A percentile compares a stretch with the other conserved stretches of the same genome.
Conservation (phyloP, 2,329 filamentous ascomycete genomes). For the Colletotrichum somersetense region DNA sequence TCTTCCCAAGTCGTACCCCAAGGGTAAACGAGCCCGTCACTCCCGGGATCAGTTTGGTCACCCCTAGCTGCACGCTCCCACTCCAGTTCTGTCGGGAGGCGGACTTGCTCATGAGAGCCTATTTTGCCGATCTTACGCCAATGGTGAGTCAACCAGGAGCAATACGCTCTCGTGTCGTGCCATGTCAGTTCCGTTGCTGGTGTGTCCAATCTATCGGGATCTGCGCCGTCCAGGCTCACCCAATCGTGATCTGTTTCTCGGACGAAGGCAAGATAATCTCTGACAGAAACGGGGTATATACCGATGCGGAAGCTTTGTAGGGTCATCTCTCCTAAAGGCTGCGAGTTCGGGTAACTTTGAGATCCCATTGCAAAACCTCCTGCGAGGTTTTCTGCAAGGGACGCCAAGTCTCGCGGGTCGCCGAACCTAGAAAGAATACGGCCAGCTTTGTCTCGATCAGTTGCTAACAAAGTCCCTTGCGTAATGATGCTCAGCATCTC, state of each 20-base stretch:
- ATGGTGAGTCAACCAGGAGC: conserved; percentile 12
- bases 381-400: conserved; percentile 9
- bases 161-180: conserved; percentile 23
- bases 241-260: conserved; percentile 17
- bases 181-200: conserved; percentile 34
- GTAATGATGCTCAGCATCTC: background rate
- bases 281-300: conserved; percentile 19
- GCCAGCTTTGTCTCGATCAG: conserved; percentile 12
- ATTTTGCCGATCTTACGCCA: conserved; percentile 7
- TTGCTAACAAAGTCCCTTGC: background rate
- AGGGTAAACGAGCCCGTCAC: conserved; percentile 2
- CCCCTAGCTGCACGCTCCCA: conserved; percentile 25
- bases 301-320: conserved; percentile 12
- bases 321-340: background rate
- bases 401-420: conserved; percentile 25
- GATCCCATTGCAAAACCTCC: conserved; percentile 28
- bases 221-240: conserved; percentile 3
- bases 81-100: conserved; percentile 25
- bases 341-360: conserved; percentile 28
- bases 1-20: conserved; percentile 4
- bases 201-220: conserved; percentile 7
- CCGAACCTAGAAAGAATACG: conserved; percentile 13
- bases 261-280: conserved; percentile 10
- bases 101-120: background rate
- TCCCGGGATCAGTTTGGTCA: background rate